phyloP scores from a whole-genome alignment of 208 protist genomes.

The Crithidia expoeki region DNA sequence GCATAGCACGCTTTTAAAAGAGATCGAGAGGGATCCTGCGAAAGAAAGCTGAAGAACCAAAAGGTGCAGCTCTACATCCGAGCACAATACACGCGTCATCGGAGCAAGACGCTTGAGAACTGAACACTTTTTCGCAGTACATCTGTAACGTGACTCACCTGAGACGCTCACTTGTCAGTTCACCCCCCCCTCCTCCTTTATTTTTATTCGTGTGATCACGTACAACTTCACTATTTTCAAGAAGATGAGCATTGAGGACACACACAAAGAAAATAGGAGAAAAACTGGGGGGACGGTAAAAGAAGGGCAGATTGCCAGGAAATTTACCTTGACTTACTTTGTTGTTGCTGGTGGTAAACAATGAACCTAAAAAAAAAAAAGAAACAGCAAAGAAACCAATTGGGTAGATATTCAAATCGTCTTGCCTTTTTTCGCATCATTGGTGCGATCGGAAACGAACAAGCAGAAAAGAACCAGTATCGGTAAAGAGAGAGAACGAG shows the following conservation, averaged over 20 bases:
- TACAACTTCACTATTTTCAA: no score
- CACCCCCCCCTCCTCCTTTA: no score
- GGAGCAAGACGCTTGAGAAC: background rate
- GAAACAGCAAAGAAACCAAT: background rate
- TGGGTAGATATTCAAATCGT: background rate
- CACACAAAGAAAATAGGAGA: no score
- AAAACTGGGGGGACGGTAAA: no score
- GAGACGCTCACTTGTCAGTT: no score
- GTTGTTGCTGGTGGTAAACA: no score
- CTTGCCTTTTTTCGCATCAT: background rate
- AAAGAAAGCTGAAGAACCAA: background rate
- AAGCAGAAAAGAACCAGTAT: background rate
- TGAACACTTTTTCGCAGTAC: background rate
- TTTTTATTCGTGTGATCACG: no score
- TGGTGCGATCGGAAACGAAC: background rate
- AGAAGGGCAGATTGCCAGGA: no score
- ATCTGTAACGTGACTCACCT: no score
- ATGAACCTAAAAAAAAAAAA: background rate
- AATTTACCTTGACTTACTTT: no score
- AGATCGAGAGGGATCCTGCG: background rate
- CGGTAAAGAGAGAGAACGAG: background rate
- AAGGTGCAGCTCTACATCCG: background rate
- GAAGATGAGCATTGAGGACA: no score
- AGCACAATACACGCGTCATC: background rate
- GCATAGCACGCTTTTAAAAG: background rate